phyloP scores from a whole-genome alignment of 805 yeast species.

The Ogataea methylovora region DNA sequence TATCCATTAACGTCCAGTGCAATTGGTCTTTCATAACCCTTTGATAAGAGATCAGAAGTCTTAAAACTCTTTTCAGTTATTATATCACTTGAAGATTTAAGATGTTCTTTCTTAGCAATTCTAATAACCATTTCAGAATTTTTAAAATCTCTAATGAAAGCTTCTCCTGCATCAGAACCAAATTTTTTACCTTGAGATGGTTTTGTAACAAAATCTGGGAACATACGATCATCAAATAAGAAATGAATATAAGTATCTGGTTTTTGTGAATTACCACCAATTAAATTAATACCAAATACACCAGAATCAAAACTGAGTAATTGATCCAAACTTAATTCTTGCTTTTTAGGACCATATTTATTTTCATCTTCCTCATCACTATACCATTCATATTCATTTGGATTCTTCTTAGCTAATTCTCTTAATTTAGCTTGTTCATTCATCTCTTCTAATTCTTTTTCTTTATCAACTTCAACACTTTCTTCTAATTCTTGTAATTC shows the following conservation, averaged over 20 bases:
- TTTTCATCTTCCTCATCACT: conserved; percentile 35
- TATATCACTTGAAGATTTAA: conserved; percentile 40
- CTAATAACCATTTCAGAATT: conserved; percentile 53
- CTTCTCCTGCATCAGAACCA: conserved; percentile 41
- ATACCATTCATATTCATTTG: conserved; percentile 61
- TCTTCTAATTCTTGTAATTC: conserved; percentile 43
- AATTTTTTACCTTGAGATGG: conserved; percentile 40
- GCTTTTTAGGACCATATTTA: conserved; percentile 29
- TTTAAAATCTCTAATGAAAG: conserved; percentile 64
- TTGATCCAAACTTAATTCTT: conserved; percentile 42
- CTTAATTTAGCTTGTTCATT: conserved; percentile 42
- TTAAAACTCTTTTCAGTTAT: conserved; percentile 39
- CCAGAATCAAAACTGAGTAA: conserved; percentile 55
- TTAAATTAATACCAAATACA: conserved; percentile 45
- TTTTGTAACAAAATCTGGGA: conserved; percentile 49
- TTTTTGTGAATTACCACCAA: conserved; percentile 40
- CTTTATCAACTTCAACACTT: conserved; percentile 28
- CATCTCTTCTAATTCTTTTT: conserved; percentile 31
- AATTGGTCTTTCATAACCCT: conserved; percentile 38
- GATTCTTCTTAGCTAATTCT: conserved; percentile 45
- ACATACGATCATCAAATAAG: conserved; percentile 56
- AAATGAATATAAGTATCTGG: conserved; percentile 48
- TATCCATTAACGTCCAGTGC: conserved; percentile 33
- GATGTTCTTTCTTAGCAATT: conserved; percentile 44
- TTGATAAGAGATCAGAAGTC: conserved; percentile 48